Percentiles rank a stretch among this genome's conserved stretches.
Evolutionary conservation across 2,329 filamentous ascomycete species (phyloP).

Genomic region (Parasarocladium wereldwijsianum): DNA sequence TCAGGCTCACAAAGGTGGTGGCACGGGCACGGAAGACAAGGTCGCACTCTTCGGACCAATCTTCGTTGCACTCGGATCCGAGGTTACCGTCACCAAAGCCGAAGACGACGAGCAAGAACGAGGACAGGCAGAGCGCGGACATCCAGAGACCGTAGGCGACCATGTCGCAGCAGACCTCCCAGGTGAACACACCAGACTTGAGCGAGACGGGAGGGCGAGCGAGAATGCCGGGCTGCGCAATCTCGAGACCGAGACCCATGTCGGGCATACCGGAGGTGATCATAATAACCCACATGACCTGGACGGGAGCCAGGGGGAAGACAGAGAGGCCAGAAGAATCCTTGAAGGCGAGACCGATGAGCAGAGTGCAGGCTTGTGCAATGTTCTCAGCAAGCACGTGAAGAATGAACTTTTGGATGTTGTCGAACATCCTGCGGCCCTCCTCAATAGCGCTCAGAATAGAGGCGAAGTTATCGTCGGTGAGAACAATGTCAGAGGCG

Average conservation of each 20-base stretch:
- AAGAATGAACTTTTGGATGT: constrained; percentile 56
- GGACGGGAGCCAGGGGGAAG: constrained; percentile 57
- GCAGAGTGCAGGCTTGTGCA: constrained; percentile 50
- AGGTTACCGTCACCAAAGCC: constrained; percentile 36
- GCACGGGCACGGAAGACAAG: constrained; percentile 55
- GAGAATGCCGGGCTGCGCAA: constrained; percentile 55
- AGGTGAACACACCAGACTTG: constrained; percentile 45
- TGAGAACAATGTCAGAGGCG: constrained; percentile 47
- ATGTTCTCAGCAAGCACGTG: constrained; percentile 55
- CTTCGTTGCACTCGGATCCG: constrained; percentile 43
- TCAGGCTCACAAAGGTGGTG: constrained; percentile 57
- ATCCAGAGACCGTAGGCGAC: constrained; percentile 54
- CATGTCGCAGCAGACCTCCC: constrained; percentile 51
- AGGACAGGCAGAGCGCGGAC: constrained; percentile 39
- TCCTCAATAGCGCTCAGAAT: constrained; percentile 53
- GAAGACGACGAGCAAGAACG: constrained; percentile 38
- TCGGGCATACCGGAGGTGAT: constrained; percentile 60
- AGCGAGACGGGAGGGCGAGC: constrained; percentile 41
- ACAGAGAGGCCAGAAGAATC: constrained; percentile 47
- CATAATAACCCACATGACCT: constrained; percentile 71
- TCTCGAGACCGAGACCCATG: constrained; percentile 61
- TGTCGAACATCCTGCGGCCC: constrained; percentile 50
- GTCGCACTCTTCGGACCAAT: constrained; percentile 35
- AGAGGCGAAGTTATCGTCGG: constrained; percentile 52
- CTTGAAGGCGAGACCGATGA: constrained; percentile 58